These are phyloP conservation scores for Diaporthe nobilis DNA, from an alignment of 2,329 filamentous ascomycete genomes.

Conservation along the genomic window DNA sequence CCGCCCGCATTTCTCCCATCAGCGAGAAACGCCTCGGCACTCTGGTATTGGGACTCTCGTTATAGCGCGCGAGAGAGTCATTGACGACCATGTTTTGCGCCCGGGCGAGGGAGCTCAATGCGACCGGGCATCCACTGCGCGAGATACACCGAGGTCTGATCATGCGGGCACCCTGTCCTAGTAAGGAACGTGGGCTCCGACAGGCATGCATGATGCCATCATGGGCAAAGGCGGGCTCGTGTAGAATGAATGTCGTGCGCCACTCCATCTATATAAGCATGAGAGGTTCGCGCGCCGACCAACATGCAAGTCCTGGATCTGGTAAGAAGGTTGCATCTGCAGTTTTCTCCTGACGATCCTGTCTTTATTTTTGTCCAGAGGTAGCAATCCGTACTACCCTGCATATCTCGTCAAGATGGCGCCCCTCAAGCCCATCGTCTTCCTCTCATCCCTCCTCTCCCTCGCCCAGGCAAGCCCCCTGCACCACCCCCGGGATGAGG, in stretches of 20 bases:
- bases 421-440: constrained; percentile 43
- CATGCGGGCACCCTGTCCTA: constrained; percentile 6
- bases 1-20: constrained; percentile 28
- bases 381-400: constrained; percentile 45
- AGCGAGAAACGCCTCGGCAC: constrained; percentile 16
- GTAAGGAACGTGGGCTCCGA: constrained; percentile 21
- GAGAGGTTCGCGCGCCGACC: background rate
- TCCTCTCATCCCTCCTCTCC: constrained; percentile 46
- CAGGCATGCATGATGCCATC: constrained; percentile 30
- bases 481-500: constrained; percentile 10
- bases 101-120: background rate
- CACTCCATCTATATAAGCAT: constrained; percentile 23
- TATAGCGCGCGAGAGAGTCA: constrained; percentile 1
- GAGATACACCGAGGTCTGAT: constrained; percentile 36
- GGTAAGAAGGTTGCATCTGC: constrained; percentile 15
- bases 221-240: constrained; percentile 1
- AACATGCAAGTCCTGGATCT: background rate
- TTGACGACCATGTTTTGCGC: constrained; percentile 6
- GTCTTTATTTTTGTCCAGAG: constrained; percentile 1
- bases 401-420: constrained; percentile 35
- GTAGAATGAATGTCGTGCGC: background rate
- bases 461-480: constrained; percentile 40
- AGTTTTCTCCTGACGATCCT: constrained; percentile 37
- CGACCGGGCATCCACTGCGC: constrained; percentile 3
- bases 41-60: background rate